Evolutionary conservation across 495 filamentous ascomycete genomes (phyloP), one percentile per base, ranked within the genome.

Genomic region (Tuber calosporum): DNA sequence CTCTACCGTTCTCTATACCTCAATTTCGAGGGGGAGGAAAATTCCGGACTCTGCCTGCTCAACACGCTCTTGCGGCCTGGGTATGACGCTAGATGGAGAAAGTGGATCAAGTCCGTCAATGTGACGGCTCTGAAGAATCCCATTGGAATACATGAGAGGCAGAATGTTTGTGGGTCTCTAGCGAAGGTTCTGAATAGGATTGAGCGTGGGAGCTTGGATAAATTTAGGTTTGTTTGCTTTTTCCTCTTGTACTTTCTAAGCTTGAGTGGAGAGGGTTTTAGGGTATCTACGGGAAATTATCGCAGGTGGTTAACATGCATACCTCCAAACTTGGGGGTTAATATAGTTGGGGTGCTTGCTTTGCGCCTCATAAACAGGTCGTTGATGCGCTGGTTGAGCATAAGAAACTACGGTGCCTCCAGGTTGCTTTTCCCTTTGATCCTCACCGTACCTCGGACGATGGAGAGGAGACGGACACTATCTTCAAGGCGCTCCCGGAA

Each of bases 341-440:
- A 30, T 62, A 30, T 34, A 62, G 53, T 17, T 43, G 22, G 38
- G 6, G 34, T 15, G 26, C 20, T 20, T 6, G 17, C n/a, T 62
- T 26, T 36, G 42, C 15, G 1, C 41, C 72, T 41, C 22, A 70
- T 19, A 36, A 41, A 36, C 36, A 69, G 7, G n/a, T 70, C 38
- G 38, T 70, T 34, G n/a, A 66, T 74, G 72, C 68, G 30, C 45
- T 66, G 62, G 37, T 43, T 7, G 43, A 66, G 69, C 72, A 74
- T 34, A 66, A 74, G 22, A 58, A 68, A 70, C 22, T 74, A 5
- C 68, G 67, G 22, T 74, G 45, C 11, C 72, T 74, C 1, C 39
- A 62, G 38, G 11, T 73, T 22, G 41, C 42, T 6, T 19, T 37
- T 20, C n/a, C 30, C 40, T 22, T 15, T 8, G 66, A 45, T 38